A percentile compares a stretch with the other conserved stretches of the same genome.
These are phyloP conservation scores for Geosmithia morbida DNA, from an alignment of 2,329 filamentous ascomycete genomes.

Conservation along the genomic window DNA sequence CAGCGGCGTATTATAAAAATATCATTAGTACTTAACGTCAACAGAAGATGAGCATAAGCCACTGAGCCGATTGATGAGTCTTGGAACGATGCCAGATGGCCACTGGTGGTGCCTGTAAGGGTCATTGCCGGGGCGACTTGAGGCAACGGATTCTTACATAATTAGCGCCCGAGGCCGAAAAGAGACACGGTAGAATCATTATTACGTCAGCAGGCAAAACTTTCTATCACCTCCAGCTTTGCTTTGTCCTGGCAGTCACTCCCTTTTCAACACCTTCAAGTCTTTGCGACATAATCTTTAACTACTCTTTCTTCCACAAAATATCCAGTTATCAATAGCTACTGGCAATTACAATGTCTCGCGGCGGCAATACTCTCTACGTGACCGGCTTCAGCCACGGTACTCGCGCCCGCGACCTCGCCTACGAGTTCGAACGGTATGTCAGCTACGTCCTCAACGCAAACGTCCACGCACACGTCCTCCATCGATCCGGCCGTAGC, in stretches of 20 bases:
- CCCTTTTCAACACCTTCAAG: neutral
- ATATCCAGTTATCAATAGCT: neutral
- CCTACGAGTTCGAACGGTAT: slow-evolving; percentile 99
- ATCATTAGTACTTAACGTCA: too few species aligned
- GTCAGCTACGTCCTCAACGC: slow-evolving; percentile 40
- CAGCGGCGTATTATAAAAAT: too few species aligned
- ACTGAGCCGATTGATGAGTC: too few species aligned
- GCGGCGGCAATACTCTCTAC: slow-evolving; percentile 86
- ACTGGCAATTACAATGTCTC: slow-evolving; percentile 53
- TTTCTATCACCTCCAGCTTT: slow-evolving; percentile 2
- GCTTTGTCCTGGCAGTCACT: neutral
- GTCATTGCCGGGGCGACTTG: neutral
- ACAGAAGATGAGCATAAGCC: too few species aligned
- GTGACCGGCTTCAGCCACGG: slow-evolving; percentile 98
- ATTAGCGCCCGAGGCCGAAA: neutral
- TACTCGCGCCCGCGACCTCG: slow-evolving; percentile 95
- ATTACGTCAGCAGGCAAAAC: slow-evolving; percentile 9
- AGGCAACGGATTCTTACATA: neutral
- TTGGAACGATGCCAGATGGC: too few species aligned
- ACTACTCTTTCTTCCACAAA: neutral
- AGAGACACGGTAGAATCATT: neutral
- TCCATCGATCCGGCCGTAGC: slow-evolving; percentile 3
- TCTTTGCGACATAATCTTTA: neutral
- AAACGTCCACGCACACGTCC: slow-evolving; percentile 15
- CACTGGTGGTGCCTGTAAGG: too few species aligned